A percentile compares a stretch with the other conserved stretches of the same genome.
These are phyloP conservation scores for Geotrichum restrictum DNA, from an alignment of 1,139 yeast genomes.

Conservation along the genomic window DNA sequence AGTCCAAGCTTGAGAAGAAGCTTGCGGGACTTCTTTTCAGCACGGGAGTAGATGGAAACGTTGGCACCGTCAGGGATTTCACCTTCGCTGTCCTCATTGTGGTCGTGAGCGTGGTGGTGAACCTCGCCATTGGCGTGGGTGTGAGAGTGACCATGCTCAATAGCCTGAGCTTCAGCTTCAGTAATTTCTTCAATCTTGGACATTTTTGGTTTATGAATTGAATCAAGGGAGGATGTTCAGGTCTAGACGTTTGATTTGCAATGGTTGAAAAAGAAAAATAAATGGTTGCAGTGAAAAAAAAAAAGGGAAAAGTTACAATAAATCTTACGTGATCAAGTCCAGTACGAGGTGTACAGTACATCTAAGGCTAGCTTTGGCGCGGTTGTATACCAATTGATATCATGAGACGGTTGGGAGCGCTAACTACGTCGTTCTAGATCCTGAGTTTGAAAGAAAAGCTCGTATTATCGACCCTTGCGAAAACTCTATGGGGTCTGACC, in stretches of 20 bases:
- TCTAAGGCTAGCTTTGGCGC: too few relatives aligned
- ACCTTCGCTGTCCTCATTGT: constrained; percentile 38
- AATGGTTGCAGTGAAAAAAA: background rate
- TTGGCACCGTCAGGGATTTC: constrained; percentile 82
- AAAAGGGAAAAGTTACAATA: background rate
- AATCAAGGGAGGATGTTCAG: constrained; percentile 1
- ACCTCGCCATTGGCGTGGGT: constrained; percentile 27
- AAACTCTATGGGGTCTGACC: too few relatives aligned
- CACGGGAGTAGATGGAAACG: constrained; percentile 78
- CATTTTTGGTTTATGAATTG: background rate
- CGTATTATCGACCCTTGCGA: too few relatives aligned
- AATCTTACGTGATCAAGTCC: background rate
- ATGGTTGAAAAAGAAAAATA: background rate
- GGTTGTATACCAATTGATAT: too few relatives aligned
- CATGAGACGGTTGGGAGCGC: too few relatives aligned
- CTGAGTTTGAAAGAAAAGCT: too few relatives aligned
- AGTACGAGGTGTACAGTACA: too few relatives aligned
- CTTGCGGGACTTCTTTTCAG: constrained; percentile 96
- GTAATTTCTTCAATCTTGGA: constrained; percentile 35
- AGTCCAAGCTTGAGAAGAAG: constrained; percentile 83
- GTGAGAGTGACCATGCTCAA: constrained; percentile 25
- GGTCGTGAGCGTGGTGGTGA: constrained; percentile 28
- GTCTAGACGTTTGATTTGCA: background rate
- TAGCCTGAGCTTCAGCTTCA: constrained; percentile 27
- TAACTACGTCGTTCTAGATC: background rate